These are phyloP conservation scores for Diaporthe sp. DNA, from an alignment of 2,329 filamentous ascomycete species.

Conservation along the genomic window DNA sequence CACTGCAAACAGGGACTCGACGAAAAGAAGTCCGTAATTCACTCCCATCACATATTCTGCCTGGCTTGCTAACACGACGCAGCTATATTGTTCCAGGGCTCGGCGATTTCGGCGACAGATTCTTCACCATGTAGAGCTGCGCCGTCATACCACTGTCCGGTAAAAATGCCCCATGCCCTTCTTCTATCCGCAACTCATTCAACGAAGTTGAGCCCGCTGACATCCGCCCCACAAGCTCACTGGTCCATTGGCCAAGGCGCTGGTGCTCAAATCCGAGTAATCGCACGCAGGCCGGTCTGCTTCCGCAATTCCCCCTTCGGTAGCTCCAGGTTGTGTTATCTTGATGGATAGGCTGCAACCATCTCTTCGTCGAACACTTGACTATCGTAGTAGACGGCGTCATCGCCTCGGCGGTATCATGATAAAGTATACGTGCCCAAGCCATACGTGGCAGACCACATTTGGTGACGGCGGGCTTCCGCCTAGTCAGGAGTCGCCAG, in stretches of 20 bases:
- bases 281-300: neutral
- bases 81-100: slow-evolving; percentile 96
- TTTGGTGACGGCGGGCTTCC: neutral
- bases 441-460: neutral
- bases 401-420: neutral
- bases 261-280: neutral
- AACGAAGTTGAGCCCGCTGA: neutral
- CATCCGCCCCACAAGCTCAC: slow-evolving; percentile 7
- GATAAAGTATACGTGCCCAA: slow-evolving; percentile 4
- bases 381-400: slow-evolving; percentile 1
- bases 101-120: slow-evolving; percentile 95
- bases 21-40: slow-evolving; percentile 85
- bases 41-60: neutral
- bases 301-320: neutral
- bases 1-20: slow-evolving; percentile 75
- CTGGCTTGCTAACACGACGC: slow-evolving; percentile 49
- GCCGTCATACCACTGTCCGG: slow-evolving; percentile 10
- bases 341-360: neutral
- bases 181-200: neutral
- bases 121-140: slow-evolving; percentile 82
- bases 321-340: neutral
- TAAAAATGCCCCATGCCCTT: slow-evolving; percentile 7
- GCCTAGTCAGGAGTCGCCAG: neutral
- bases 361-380: neutral
- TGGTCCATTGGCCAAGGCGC: neutral